Conservation (phyloP, 768 basidiomycete genomes). For the Postia placenta region DNA sequence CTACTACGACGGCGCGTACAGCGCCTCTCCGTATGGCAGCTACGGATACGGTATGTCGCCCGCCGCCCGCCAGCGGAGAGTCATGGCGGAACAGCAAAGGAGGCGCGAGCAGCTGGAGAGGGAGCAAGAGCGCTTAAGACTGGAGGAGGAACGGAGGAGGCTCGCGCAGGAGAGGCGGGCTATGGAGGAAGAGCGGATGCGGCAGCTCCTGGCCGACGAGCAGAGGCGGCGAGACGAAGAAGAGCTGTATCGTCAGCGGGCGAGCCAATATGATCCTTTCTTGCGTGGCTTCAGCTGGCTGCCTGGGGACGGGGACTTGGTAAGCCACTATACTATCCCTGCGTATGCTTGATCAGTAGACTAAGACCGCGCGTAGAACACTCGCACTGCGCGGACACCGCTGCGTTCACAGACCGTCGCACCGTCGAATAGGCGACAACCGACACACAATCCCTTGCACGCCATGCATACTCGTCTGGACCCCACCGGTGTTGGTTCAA, state of each 20-base stretch:
- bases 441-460: neutral
- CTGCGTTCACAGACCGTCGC: neutral
- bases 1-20: conserved; percentile 6
- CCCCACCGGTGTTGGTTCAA: neutral
- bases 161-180: conserved; percentile 16
- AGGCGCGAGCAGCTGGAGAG: neutral
- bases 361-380: neutral
- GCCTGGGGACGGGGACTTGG: conserved; percentile 10
- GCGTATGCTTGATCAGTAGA: neutral
- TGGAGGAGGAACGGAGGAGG: conserved; percentile 20
- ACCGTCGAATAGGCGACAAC: neutral
- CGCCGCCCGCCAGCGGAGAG: conserved; percentile 4
- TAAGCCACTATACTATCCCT: neutral
- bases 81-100: neutral
- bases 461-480: conserved; percentile 6
- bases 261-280: conserved; percentile 11
- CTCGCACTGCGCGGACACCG: conserved; percentile 11
- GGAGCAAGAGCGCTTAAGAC: conserved; percentile 8
- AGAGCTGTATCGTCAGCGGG: conserved; percentile 7
- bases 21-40: conserved; percentile 6
- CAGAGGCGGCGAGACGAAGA: conserved; percentile 11
- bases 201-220: conserved; percentile 16
- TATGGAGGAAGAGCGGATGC: conserved; percentile 16
- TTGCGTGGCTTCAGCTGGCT: conserved; percentile 11
- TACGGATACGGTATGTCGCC: conserved; percentile 3